These are phyloP conservation scores for Termitomyces sp. DNA, from an alignment of 1,284 basidiomycete species.

Conservation along the genomic window DNA sequence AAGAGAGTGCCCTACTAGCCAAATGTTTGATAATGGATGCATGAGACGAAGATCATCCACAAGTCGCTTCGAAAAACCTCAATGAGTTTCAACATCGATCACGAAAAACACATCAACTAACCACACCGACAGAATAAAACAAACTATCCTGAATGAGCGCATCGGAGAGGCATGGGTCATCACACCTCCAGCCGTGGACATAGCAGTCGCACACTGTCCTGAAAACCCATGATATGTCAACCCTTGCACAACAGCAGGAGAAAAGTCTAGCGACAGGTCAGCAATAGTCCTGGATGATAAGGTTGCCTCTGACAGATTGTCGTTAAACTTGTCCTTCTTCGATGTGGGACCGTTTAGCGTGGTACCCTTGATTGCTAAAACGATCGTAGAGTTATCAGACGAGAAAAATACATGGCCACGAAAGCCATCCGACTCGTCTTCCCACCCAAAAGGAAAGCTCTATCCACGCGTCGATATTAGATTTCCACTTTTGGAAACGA, in stretches of 20 bases:
- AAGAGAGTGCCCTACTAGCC: constrained; percentile 87
- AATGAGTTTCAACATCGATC: not conserved
- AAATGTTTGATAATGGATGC: constrained; percentile 85
- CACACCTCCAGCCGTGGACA: constrained; percentile 66
- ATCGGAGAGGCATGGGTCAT: constrained; percentile 76
- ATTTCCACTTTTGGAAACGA: not conserved
- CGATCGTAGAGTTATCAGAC: constrained; percentile 75
- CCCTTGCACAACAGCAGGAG: constrained; percentile 95
- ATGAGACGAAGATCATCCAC: constrained; percentile 77
- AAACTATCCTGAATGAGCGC: constrained; percentile 87
- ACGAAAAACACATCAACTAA: constrained; percentile 32
- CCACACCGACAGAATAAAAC: constrained; percentile 83
- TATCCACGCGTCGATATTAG: constrained; percentile 23
- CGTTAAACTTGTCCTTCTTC: constrained; percentile 93
- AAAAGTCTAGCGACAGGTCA: constrained; percentile 51
- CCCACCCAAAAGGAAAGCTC: constrained; percentile 93
- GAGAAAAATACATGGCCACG: constrained; percentile 88
- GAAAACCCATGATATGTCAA: constrained; percentile 83
- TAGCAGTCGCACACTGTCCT: constrained; percentile 91
- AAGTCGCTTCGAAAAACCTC: constrained; percentile 44
- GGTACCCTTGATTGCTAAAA: constrained; percentile 95
- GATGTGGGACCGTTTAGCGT: constrained; percentile 79
- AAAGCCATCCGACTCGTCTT: constrained; percentile 73
- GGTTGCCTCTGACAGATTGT: constrained; percentile 58
- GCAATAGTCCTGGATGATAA: constrained; percentile 4